A percentile compares a stretch with the other conserved stretches of the same genome.
These are phyloP conservation scores for Xylaria sp. DNA, from an alignment of 2,329 filamentous ascomycete species.

Conservation along the genomic window DNA sequence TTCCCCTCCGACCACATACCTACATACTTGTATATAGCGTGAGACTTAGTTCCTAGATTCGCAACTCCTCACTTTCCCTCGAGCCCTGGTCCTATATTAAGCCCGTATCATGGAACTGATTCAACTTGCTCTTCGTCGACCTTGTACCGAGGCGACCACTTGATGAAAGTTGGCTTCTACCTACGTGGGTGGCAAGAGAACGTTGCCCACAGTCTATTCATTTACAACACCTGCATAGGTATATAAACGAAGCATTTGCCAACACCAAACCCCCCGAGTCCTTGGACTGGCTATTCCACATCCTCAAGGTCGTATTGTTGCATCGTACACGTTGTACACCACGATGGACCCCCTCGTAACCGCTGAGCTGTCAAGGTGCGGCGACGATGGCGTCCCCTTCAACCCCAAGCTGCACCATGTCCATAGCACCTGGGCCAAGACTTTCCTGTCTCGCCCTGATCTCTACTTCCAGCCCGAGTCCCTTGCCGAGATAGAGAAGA, in stretches of 20 bases:
- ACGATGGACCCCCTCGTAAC: constrained; percentile 46
- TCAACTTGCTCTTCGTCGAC: neutral
- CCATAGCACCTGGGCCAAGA: constrained; percentile 95
- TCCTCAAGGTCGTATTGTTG: neutral
- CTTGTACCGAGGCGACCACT: neutral
- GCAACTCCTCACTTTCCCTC: neutral
- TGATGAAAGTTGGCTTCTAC: neutral
- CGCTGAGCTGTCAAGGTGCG: constrained; percentile 43
- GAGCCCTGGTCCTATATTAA: neutral
- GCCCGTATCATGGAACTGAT: constrained; percentile 1
- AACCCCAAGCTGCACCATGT: constrained; percentile 76
- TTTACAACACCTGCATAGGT: neutral
- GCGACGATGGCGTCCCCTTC: constrained; percentile 70
- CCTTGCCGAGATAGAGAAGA: constrained; percentile 83
- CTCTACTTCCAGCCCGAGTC: constrained; percentile 88
- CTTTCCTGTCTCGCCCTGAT: constrained; percentile 88
- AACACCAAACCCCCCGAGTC: neutral
- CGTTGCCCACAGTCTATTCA: neutral
- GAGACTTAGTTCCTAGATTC: neutral
- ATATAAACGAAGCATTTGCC: constrained; percentile 4
- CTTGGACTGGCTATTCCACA: neutral
- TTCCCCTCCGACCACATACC: neutral
- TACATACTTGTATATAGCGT: neutral
- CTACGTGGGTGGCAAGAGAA: neutral
- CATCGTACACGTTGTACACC: neutral